These are phyloP conservation scores for Volutella citrinella DNA, from an alignment of 2,329 filamentous ascomycete species.

Conservation along the genomic window DNA sequence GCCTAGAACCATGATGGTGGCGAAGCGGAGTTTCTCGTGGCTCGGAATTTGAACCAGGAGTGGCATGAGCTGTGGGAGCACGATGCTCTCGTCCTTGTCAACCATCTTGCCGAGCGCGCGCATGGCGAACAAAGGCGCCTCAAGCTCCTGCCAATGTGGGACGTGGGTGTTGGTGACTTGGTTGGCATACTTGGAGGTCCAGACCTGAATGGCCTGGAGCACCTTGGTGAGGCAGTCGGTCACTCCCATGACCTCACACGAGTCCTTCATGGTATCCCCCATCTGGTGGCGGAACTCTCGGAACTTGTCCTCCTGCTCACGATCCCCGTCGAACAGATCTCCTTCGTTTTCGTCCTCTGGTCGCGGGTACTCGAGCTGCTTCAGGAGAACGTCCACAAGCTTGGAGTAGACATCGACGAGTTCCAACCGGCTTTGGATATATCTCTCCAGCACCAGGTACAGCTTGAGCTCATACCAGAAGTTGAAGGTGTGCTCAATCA, in stretches of 20 bases:
- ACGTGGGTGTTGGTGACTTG: constrained; percentile 73
- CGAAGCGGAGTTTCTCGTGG: constrained; percentile 97
- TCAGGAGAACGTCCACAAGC: constrained; percentile 89
- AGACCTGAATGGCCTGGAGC: constrained; percentile 78
- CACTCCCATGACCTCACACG: constrained; percentile 92
- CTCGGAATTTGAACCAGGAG: constrained; percentile 90
- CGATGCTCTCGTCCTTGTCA: constrained; percentile 78
- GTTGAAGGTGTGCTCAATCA: constrained; percentile 88
- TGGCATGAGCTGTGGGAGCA: constrained; percentile 88
- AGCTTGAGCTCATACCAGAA: constrained; percentile 99
- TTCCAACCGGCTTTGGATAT: constrained; percentile 75
- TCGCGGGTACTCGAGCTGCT: constrained; percentile 81
- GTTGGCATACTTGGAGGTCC: constrained; percentile 79
- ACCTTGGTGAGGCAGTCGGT: constrained; percentile 89
- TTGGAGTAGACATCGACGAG: constrained; percentile 81
- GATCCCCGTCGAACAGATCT: constrained; percentile 92
- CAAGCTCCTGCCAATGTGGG: constrained; percentile 93
- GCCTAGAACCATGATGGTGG: constrained; percentile 95
- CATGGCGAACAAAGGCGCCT: constrained; percentile 93
- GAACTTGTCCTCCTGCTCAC: constrained; percentile 95
- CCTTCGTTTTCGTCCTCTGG: constrained; percentile 70
- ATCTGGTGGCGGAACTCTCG: constrained; percentile 94
- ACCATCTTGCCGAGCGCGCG: constrained; percentile 97
- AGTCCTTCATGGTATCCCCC: constrained; percentile 96
- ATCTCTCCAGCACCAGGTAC: constrained; percentile 87